Evolutionary conservation across 371 early-diverging fungal genomes (phyloP), one percentile per base, ranked within the genome.

Genomic region (Apophysomyces trapeziformis): DNA sequence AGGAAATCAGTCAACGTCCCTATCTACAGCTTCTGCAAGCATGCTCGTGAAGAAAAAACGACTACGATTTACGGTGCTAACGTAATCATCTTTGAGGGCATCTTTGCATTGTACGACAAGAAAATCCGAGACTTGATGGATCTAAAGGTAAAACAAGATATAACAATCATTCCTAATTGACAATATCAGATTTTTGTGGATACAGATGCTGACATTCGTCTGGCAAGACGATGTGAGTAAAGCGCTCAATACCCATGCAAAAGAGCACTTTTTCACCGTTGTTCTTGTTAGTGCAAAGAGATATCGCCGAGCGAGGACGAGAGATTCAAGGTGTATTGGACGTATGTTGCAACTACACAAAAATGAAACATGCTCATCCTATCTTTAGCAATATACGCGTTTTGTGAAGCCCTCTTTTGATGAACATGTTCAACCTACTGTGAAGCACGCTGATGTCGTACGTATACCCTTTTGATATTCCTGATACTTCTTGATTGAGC

Each of bases 321-420:
- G 94, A 93, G 65, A 76, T 91, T 9, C 70, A 86, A 44, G 95
- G 96, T 50, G 89, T 96, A 13, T 75, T 97, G 38, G 83, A 87
- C 66, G 83, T 89, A 75, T 58, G 65, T 46, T 13, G 1, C n/a
- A 11, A 32, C 8, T n/a, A 38, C 37, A 63, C 21, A n/a, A 16
- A 38, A 44, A n/a, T 35, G 26, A 9, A 38, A 16, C 38, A 18
- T 16, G n/a, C 13, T 56, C 26, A 7, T 32, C n/a, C 13, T 14
- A 18, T 18, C 58, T 37, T 32, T 67, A 84, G 78, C 95, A 96
- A 88, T 97, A 96, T 77, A 75, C 84, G 56, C 82, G 89, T 64
- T 97, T 93, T 64, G 98, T 97, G 58, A 97, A 97, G 75, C 96
- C 96, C 0, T 85, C 95, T 1, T 96, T 87, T 72, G 96, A 96